Evolutionary conservation across 805 yeast genomes (phyloP).

Genomic region (Lachancea meyersii): DNA sequence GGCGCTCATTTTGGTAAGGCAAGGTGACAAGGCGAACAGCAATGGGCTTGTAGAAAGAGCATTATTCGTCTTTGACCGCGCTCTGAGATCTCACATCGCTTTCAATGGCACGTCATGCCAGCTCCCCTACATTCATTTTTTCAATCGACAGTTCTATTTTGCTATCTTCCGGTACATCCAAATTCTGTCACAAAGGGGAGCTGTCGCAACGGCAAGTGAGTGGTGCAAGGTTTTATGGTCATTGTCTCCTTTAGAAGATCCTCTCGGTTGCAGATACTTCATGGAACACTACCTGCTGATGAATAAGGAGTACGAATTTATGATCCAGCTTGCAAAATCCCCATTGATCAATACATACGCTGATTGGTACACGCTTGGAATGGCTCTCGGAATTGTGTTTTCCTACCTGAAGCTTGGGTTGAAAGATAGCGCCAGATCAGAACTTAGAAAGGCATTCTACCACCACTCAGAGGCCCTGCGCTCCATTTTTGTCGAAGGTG

Average conservation of each 20-base stretch:
- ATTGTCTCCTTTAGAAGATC: conserved; percentile 72
- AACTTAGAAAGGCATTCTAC: conserved; percentile 45
- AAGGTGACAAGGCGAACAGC: conserved; percentile 64
- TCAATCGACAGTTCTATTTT: conserved; percentile 72
- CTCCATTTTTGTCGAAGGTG: conserved; percentile 19
- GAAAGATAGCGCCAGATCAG: conserved; percentile 39
- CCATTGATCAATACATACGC: conserved; percentile 51
- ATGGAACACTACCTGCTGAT: conserved; percentile 71
- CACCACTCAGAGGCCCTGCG: conserved; percentile 49
- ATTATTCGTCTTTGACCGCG: conserved; percentile 72
- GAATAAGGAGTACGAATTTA: conserved; percentile 56
- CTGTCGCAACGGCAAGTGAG: conserved; percentile 67
- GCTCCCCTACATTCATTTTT: conserved; percentile 67
- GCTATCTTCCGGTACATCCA: conserved; percentile 66
- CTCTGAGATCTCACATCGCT: conserved; percentile 53
- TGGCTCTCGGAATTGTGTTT: conserved; percentile 58
- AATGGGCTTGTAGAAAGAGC: conserved; percentile 73
- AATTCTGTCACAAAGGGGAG: conserved; percentile 68
- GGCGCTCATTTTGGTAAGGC: conserved; percentile 65
- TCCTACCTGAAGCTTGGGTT: conserved; percentile 48
- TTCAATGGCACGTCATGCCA: conserved; percentile 51
- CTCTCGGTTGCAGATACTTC: conserved; percentile 75
- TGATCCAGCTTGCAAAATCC: conserved; percentile 51
- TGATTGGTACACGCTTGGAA: conserved; percentile 68
- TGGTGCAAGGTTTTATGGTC: conserved; percentile 67